Evolutionary conservation across 176 grass and related monocot species (phyloP), one percentile per base, ranked within the genome.

Genomic region (Ampelocalamus luodianensis): DNA sequence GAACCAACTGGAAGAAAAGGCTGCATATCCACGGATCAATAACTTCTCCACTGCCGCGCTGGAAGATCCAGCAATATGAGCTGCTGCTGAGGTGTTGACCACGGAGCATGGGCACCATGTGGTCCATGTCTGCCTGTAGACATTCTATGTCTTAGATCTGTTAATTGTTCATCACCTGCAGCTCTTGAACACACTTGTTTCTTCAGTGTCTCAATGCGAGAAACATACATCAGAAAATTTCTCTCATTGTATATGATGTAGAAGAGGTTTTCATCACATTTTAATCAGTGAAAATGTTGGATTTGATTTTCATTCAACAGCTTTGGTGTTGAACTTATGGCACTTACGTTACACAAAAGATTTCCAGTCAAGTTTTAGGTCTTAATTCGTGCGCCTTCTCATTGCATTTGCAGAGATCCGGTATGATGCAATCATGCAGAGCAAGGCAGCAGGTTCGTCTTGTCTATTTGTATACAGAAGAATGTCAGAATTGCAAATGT

Each of bases 1-100:
- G 80, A 90, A 95, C 84, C 93, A 94, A 80, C 83, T 98, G 73
- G 91, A 93, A 13, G 93, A 98, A 55, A 98, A 95, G 73, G 93
- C 93, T 0, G 69, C 87, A 59, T 95, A 93, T 84, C 96, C 96
- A 27, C 83, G 86, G 20, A 95, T 95, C 63, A 95, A 92, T 6
- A 84, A 92, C 74, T 90, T 93, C 6, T 80, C 89, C 22, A 92
- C 96, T 10, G 96, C 93, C 0, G 53, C 54, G 22, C 81, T 98
- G 58, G 85, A 98, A 92, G 96, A 98, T 72, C 83, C 93, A 64
- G 70, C 83, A 0, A 79, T 92, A 79, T 95, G 87, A 93, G 68
- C 76, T 80, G 77, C 73, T 78, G 16, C 74, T 3, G 14, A 7
- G 37, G 64, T 61, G 82, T 61, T 72, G 80, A 71, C 62, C 18